A percentile compares a stretch with the other conserved stretches of the same genome.
phyloP scores from a whole-genome alignment of 1,284 basidiomycete species.

The Puccinia triticina region DNA sequence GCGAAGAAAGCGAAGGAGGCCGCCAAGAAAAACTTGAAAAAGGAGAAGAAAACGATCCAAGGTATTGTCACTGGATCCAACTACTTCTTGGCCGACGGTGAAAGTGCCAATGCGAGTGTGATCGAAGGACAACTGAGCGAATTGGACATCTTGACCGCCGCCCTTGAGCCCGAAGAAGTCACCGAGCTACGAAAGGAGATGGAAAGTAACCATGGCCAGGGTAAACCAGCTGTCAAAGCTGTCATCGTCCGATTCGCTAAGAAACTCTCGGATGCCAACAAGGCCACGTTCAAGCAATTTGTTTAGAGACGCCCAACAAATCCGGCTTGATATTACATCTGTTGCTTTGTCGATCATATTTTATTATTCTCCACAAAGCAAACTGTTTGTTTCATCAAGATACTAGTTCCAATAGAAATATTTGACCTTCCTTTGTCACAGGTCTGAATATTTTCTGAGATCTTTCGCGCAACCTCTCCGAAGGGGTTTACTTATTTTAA shows the following conservation, averaged over 20 bases:
- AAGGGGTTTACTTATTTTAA: no score
- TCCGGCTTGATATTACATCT: background rate
- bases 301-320: conserved; percentile 57
- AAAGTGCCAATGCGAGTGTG: conserved; percentile 62
- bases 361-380: no score
- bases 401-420: no score
- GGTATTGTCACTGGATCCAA: conserved; percentile 65
- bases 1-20: conserved; percentile 91
- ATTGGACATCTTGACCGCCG: conserved; percentile 64
- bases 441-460: no score
- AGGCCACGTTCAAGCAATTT: conserved; percentile 64
- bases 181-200: conserved; percentile 64
- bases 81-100: conserved; percentile 65
- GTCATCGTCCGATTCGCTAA: conserved; percentile 60
- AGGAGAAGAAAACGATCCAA: conserved; percentile 64
- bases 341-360: background rate
- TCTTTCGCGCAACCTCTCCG: no score
- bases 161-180: conserved; percentile 65
- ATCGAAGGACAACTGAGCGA: conserved; percentile 66
- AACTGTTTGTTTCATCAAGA: no score
- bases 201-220: conserved; percentile 60
- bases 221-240: conserved; percentile 59
- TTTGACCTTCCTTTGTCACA: no score
- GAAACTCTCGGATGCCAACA: conserved; percentile 61
- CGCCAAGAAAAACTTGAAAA: conserved; percentile 62